phyloP scores from a whole-genome alignment of 2,329 filamentous ascomycete genomes.

The Aspergillus ruber region DNA sequence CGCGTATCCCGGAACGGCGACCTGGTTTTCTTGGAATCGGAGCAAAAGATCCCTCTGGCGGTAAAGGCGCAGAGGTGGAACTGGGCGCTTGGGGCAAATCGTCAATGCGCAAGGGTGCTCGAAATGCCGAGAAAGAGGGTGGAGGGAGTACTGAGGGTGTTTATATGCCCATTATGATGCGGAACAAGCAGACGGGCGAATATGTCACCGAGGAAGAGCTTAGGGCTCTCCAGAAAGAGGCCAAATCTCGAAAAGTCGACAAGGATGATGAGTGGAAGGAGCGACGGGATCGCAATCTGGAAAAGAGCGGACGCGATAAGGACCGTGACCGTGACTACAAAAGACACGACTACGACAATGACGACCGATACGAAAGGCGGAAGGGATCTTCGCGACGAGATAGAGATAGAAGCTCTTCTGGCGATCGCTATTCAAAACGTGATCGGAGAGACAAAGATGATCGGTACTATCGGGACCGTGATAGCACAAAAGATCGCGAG shows the following conservation, averaged over 20 bases:
- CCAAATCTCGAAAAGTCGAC: conserved; percentile 38
- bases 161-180: conserved; percentile 57
- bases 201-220: conserved; percentile 58
- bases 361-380: conserved; percentile 30
- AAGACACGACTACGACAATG: conserved; percentile 27
- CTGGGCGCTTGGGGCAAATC: conserved; percentile 72
- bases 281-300: conserved; percentile 39
- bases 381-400: conserved; percentile 33
- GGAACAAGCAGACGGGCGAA: conserved; percentile 58
- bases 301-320: conserved; percentile 30
- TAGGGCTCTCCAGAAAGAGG: conserved; percentile 44
- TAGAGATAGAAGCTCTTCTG: conserved; percentile 30
- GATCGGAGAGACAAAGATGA: conserved; percentile 26
- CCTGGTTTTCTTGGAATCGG: conserved; percentile 82
- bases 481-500: conserved; percentile 15
- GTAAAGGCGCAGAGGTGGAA: conserved; percentile 56
- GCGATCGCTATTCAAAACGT: conserved; percentile 29
- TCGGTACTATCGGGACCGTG: conserved; percentile 25
- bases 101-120: conserved; percentile 50
- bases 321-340: conserved; percentile 28
- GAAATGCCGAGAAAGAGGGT: conserved; percentile 46
- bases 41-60: conserved; percentile 65
- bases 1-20: conserved; percentile 61
- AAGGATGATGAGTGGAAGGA: conserved; percentile 41
- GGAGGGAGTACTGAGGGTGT: conserved; percentile 39